Evolutionary conservation across 2,329 filamentous ascomycete genomes (phyloP).

Genomic region (Colletotrichum falcatum): DNA sequence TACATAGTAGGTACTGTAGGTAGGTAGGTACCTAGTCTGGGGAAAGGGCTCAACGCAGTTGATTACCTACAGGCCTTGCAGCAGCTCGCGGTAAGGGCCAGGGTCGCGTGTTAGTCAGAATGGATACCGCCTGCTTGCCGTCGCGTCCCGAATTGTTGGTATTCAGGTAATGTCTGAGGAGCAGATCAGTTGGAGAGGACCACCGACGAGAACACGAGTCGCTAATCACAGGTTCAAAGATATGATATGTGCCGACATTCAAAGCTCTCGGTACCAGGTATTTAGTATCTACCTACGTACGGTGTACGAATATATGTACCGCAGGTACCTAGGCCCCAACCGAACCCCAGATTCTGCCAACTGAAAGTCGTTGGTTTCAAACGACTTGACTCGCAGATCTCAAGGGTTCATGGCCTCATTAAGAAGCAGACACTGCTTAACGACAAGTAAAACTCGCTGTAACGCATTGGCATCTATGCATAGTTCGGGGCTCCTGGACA

Average conservation of each 20-base stretch:
- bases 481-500: not conserved
- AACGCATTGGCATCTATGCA: not conserved
- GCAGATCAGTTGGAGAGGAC: no score
- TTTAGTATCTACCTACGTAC: not conserved
- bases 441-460: not conserved
- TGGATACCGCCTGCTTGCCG: not conserved
- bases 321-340: not conserved
- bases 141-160: no score
- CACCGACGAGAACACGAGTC: conserved; percentile 12
- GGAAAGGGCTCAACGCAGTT: conserved; percentile 3
- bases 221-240: conserved; percentile 16
- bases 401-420: not conserved
- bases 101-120: conserved; percentile 8
- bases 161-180: no score
- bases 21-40: conserved; percentile 1
- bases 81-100: no score
- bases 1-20: no score
- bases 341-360: conserved; percentile 18
- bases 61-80: not conserved
- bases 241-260: conserved; percentile 7
- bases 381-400: conserved; percentile 11
- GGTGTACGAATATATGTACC: no score
- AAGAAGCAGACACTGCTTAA: not conserved
- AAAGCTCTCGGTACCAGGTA: not conserved
- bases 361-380: not conserved